phyloP scores from a whole-genome alignment of 2,329 filamentous ascomycete genomes.

The Colletotrichum horii region DNA sequence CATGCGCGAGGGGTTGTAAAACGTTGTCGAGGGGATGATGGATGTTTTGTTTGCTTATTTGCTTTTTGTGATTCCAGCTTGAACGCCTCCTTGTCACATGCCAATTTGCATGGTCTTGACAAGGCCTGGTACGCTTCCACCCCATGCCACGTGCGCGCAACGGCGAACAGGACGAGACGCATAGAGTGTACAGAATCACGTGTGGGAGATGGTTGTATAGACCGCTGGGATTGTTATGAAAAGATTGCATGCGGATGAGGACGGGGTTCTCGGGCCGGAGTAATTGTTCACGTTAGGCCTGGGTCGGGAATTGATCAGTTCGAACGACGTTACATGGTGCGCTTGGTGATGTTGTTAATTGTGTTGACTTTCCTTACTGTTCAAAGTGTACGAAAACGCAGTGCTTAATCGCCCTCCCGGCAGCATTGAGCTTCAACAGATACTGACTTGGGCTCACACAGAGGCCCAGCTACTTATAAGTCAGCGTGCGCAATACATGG shows the following conservation, averaged over 20 bases:
- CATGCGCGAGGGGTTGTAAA: constrained; percentile 47
- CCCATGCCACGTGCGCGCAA: background rate
- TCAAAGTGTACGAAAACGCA: too few relatives aligned
- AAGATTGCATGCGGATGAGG: background rate
- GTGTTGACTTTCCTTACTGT: too few relatives aligned
- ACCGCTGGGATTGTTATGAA: background rate
- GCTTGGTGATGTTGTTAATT: background rate
- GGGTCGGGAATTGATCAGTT: background rate
- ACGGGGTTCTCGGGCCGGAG: background rate
- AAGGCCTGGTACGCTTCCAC: background rate
- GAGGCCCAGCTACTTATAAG: too few relatives aligned
- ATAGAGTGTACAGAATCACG: background rate
- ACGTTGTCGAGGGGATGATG: background rate
- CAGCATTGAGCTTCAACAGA: background rate
- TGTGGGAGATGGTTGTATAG: accelerated
- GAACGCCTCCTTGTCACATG: background rate
- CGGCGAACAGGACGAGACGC: background rate
- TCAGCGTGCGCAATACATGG: too few relatives aligned
- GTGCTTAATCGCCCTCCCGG: too few relatives aligned
- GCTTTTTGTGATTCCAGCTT: background rate
- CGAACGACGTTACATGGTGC: background rate
- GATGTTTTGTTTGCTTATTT: background rate
- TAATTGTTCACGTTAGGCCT: background rate
- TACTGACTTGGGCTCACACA: too few relatives aligned
- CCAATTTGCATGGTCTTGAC: background rate